Evolutionary conservation across 176 grass and related monocot genomes (phyloP).

Genomic region (Secale cereale): DNA sequence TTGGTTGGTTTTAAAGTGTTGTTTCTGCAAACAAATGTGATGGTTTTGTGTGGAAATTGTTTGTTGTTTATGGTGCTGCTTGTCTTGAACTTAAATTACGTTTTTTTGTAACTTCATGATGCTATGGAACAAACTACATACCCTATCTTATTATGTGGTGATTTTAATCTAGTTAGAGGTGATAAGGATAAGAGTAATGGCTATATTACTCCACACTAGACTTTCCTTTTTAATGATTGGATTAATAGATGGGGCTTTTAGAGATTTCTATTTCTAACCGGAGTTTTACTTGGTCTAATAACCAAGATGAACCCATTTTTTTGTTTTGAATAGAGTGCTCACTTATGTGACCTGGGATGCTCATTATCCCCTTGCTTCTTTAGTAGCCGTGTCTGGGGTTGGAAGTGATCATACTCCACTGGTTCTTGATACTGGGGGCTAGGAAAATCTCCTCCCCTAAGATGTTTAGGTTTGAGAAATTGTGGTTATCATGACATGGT

Average conservation of each 20-base stretch:
- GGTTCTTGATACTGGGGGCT: neutral
- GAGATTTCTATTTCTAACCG: neutral
- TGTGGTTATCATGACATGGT: neutral
- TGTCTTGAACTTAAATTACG: neutral
- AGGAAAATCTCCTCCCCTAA: neutral
- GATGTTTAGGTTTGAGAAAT: neutral
- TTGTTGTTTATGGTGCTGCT: neutral
- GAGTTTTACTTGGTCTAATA: neutral
- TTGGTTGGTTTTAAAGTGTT: no score
- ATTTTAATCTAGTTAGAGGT: neutral
- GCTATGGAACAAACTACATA: neutral
- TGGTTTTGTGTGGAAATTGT: no score
- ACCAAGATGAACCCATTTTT: neutral
- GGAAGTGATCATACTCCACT: neutral
- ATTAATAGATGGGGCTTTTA: neutral
- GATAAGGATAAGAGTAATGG: neutral
- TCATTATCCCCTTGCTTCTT: neutral
- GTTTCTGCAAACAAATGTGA: no score
- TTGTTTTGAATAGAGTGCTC: no score
- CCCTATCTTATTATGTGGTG: neutral
- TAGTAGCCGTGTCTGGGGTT: neutral
- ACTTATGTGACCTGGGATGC: neutral
- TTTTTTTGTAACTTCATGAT: neutral
- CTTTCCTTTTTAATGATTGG: neutral
- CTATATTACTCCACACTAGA: neutral